Percentiles rank a stretch among this genome's conserved stretches.
These are phyloP conservation scores for Verticillium zaregamsianum DNA, from an alignment of 2,329 filamentous ascomycete species.

Conservation along the genomic window DNA sequence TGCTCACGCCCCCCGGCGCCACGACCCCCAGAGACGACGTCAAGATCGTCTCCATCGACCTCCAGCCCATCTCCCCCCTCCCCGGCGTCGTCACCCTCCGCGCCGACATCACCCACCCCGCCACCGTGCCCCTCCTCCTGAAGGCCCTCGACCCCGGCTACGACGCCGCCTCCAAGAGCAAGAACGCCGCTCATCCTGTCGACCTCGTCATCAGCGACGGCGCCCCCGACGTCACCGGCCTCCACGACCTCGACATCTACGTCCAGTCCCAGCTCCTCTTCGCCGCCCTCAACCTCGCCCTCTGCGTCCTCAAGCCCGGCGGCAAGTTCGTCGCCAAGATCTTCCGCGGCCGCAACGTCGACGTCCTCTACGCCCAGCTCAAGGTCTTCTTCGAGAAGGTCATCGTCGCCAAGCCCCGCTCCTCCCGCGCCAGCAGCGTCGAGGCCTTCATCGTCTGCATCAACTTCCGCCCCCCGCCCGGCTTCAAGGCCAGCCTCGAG, in stretches of 20 bases:
- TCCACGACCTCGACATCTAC: conserved; percentile 98
- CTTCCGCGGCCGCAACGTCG: conserved; percentile 92
- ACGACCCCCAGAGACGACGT: conserved; percentile 51
- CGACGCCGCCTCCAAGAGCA: conserved; percentile 40
- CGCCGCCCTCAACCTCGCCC: conserved; percentile 85
- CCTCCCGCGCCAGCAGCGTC: conserved; percentile 91
- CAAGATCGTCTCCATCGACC: conserved; percentile 91
- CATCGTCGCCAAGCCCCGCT: conserved; percentile 87
- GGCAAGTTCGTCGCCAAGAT: conserved; percentile 98
- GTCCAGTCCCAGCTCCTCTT: conserved; percentile 95
- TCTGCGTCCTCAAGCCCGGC: conserved; percentile 87
- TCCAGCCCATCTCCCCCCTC: conserved; percentile 92
- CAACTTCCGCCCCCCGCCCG: conserved; percentile 75
- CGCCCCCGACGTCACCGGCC: conserved; percentile 90
- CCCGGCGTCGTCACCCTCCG: conserved; percentile 89
- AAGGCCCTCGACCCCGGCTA: conserved; percentile 75
- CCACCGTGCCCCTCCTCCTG: conserved; percentile 85
- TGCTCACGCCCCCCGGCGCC: conserved; percentile 2
- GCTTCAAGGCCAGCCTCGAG: conserved; percentile 72
- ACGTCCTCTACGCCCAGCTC: conserved; percentile 88
- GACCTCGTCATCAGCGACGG: conserved; percentile 95
- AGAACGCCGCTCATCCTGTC: conserved; percentile 68
- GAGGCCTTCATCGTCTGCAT: conserved; percentile 96
- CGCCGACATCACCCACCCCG: conserved; percentile 95
- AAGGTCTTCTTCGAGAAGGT: conserved; percentile 87